A percentile compares a stretch with the other conserved stretches of the same genome.
Evolutionary conservation across 257 asterid genomes (phyloP).

Genomic region (Osmanthus fragrans): DNA sequence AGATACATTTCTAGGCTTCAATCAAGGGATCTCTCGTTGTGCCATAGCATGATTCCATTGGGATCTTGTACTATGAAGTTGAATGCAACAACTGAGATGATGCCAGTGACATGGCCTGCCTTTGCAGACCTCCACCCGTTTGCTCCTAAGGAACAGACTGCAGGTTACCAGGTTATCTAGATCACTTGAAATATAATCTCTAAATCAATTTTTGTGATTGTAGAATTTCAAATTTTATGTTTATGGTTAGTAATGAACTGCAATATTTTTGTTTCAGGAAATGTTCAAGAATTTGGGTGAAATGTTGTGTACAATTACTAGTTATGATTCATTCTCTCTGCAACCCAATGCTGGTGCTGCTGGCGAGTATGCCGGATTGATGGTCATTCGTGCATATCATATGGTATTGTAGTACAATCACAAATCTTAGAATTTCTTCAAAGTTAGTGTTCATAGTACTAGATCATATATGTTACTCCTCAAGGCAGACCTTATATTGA

Average conservation of each 20-base stretch:
- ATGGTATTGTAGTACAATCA: slow-evolving; percentile 28
- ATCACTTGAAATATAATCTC: too few species aligned
- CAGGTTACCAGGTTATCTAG: slow-evolving; percentile 41
- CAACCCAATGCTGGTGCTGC: slow-evolving; percentile 62
- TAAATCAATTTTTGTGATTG: too few species aligned
- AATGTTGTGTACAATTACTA: slow-evolving; percentile 47
- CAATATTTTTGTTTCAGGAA: slow-evolving; percentile 30
- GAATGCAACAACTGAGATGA: slow-evolving; percentile 58
- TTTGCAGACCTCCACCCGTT: slow-evolving; percentile 52
- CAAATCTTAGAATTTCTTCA: not conserved
- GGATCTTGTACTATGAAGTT: slow-evolving; percentile 61
- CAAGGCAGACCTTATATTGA: not conserved
- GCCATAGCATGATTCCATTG: slow-evolving; percentile 59
- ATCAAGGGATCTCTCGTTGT: slow-evolving; percentile 44
- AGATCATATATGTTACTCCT: not conserved
- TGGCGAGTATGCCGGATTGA: slow-evolving; percentile 58
- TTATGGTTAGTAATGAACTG: too few species aligned
- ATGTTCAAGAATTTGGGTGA: slow-evolving; percentile 51
- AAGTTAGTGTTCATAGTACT: not conserved
- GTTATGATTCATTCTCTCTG: slow-evolving; percentile 54
- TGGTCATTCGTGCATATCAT: slow-evolving; percentile 59
- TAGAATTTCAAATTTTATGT: too few species aligned
- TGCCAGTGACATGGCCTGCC: slow-evolving; percentile 58
- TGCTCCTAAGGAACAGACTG: slow-evolving; percentile 47
- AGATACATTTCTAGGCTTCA: slow-evolving; percentile 45